Evolutionary conservation across 83 land plant species (phyloP).

Genomic region (Diphasiastrum complanatum): DNA sequence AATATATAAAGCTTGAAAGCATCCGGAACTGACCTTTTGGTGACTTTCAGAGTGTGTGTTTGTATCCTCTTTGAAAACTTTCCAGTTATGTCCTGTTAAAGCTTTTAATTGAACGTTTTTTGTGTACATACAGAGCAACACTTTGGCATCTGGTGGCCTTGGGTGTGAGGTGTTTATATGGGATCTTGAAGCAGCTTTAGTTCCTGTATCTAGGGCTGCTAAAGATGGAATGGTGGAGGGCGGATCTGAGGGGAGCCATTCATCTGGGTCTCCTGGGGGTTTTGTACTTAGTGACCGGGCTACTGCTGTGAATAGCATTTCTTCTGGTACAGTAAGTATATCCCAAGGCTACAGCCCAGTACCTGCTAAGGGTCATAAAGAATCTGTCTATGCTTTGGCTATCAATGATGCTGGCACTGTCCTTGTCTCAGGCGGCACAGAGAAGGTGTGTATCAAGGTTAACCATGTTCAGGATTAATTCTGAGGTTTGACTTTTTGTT

Average conservation of each 20-base stretch:
- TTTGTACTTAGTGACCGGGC: constrained; percentile 39
- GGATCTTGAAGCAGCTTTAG: constrained; percentile 86
- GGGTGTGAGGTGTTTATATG: constrained; percentile 97
- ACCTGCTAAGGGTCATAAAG: constrained; percentile 91
- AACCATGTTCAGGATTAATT: too few relatives aligned
- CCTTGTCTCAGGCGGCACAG: constrained; percentile 98
- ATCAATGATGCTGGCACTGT: constrained; percentile 85
- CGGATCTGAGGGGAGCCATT: constrained; percentile 47
- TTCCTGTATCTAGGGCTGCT: constrained; percentile 51
- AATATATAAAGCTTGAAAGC: too few relatives aligned
- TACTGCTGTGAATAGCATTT: constrained; percentile 36
- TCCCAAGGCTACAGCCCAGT: constrained; percentile 70
- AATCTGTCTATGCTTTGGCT: constrained; percentile 95
- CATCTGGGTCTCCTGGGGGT: constrained; percentile 32
- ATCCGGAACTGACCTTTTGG: too few relatives aligned
- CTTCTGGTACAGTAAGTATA: constrained; percentile 36
- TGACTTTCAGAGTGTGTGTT: too few relatives aligned
- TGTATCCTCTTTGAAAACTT: too few relatives aligned
- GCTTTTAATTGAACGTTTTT: too few relatives aligned
- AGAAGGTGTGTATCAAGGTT: constrained; percentile 81
- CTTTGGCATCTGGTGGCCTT: constrained; percentile 95
- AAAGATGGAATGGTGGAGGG: constrained; percentile 55
- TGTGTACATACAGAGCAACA: constrained; percentile 83
- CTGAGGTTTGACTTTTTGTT: too few relatives aligned
- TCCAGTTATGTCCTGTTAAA: too few relatives aligned